Conservation (phyloP, 192 early-diverging fungal genomes). For the Chytriomyces confervae region DNA sequence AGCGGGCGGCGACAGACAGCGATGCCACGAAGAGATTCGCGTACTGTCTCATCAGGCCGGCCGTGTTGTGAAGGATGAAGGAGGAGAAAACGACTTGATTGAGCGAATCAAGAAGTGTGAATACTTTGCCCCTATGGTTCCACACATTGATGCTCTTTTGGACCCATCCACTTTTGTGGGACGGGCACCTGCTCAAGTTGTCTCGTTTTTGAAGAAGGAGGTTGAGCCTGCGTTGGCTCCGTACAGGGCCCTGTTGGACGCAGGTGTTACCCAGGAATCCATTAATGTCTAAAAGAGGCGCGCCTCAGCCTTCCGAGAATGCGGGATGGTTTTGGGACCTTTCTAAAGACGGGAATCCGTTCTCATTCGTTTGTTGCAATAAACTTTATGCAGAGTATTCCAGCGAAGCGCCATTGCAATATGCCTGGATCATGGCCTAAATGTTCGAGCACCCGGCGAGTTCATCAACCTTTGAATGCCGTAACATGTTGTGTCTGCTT, state of each 20-base stretch:
- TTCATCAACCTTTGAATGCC: no score
- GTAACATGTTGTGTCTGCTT: no score
- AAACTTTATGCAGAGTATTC: no score
- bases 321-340: no score
- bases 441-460: no score
- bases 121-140: constrained; percentile 90
- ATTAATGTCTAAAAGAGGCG: constrained; percentile 68
- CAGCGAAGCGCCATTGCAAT: no score
- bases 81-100: constrained; percentile 94
- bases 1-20: constrained; percentile 88
- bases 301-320: no score
- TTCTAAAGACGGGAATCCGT: no score
- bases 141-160: constrained; percentile 70
- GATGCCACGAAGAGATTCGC: constrained; percentile 96
- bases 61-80: constrained; percentile 86
- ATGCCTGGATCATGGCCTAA: no score
- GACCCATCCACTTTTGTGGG: constrained; percentile 93
- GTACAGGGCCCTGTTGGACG: constrained; percentile 67
- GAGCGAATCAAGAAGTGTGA: constrained; percentile 78
- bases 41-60: constrained; percentile 94
- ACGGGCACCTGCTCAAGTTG: constrained; percentile 92
- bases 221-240: constrained; percentile 84
- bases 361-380: no score
- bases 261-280: constrained; percentile 66
- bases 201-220: constrained; percentile 78